Conservation (phyloP, 2,329 filamentous ascomycete genomes). For the Setomelanomma holmii region DNA sequence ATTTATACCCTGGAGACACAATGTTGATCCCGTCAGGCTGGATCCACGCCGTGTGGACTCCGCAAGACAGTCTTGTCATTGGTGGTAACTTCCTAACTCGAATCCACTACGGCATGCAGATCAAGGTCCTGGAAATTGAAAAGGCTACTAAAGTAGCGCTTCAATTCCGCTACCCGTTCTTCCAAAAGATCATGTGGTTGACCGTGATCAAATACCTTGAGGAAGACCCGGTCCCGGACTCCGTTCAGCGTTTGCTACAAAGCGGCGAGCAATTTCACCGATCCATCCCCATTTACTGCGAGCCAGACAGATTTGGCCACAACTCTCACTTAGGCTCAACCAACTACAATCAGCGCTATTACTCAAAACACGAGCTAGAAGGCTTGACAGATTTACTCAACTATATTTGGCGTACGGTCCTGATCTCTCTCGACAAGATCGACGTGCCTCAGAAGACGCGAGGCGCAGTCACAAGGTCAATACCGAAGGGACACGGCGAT, state of each 20-base stretch:
- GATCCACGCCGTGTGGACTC: constrained; percentile 77
- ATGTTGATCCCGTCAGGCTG: constrained; percentile 75
- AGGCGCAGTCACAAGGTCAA: constrained; percentile 67
- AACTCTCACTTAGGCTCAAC: constrained; percentile 59
- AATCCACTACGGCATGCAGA: constrained; percentile 71
- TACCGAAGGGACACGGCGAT: constrained; percentile 68
- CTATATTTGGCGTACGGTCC: constrained; percentile 68
- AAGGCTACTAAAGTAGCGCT: constrained; percentile 70
- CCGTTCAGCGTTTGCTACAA: constrained; percentile 62
- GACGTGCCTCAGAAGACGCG: constrained; percentile 66
- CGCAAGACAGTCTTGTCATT: constrained; percentile 72
- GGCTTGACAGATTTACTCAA: constrained; percentile 65
- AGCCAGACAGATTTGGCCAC: constrained; percentile 62
- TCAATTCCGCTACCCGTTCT: constrained; percentile 72
- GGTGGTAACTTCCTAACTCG: constrained; percentile 74
- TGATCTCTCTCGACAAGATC: constrained; percentile 66
- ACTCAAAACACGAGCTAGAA: constrained; percentile 68
- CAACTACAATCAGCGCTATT: constrained; percentile 67
- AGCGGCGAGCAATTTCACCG: constrained; percentile 64
- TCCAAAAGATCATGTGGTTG: constrained; percentile 75
- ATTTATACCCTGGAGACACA: constrained; percentile 70
- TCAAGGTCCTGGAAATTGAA: constrained; percentile 70
- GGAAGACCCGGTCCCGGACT: constrained; percentile 67
- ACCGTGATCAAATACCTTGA: constrained; percentile 69
- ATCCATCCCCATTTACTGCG: constrained; percentile 63